These are phyloP conservation scores for Penicillium nordicum DNA, from an alignment of 2,329 filamentous ascomycete genomes.

Conservation along the genomic window DNA sequence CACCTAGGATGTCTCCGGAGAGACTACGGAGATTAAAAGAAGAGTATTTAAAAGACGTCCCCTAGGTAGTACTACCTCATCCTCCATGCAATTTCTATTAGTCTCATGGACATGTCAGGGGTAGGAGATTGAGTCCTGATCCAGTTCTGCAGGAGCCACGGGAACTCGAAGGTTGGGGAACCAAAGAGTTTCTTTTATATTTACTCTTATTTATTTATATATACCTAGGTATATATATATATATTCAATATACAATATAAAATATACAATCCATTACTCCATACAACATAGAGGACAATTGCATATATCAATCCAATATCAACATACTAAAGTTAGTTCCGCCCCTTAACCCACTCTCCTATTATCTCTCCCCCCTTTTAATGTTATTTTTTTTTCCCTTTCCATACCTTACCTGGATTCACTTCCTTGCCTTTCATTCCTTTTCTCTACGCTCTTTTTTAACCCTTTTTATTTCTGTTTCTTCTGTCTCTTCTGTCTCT, in stretches of 20 bases:
- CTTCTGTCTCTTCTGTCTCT: neutral
- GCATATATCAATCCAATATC: neutral
- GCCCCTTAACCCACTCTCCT: constrained; percentile 24
- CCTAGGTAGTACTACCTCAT: neutral
- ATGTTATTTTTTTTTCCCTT: constrained; percentile 18
- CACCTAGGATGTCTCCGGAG: too few relatives aligned
- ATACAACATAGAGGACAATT: neutral
- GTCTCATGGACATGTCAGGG: constrained; percentile 8
- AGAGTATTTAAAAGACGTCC: neutral
- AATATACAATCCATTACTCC: neutral
- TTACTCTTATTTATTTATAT: neutral
- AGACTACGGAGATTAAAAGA: neutral
- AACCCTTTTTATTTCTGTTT: constrained; percentile 30
- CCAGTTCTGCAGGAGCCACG: constrained; percentile 25
- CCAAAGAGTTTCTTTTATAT: neutral
- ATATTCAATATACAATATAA: neutral
- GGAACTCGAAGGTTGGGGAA: constrained; percentile 11
- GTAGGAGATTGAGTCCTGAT: constrained; percentile 9
- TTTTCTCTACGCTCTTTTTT: constrained; percentile 26
- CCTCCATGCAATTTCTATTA: neutral
- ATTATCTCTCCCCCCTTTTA: constrained; percentile 29
- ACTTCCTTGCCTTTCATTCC: constrained; percentile 30
- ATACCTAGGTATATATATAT: too few relatives aligned
- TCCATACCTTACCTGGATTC: constrained; percentile 21
- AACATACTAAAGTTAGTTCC: constrained; percentile 4